A percentile compares a stretch with the other conserved stretches of the same genome.
phyloP scores from a whole-genome alignment of 192 early-diverging fungal genomes.

The Thamnidium elegans region DNA sequence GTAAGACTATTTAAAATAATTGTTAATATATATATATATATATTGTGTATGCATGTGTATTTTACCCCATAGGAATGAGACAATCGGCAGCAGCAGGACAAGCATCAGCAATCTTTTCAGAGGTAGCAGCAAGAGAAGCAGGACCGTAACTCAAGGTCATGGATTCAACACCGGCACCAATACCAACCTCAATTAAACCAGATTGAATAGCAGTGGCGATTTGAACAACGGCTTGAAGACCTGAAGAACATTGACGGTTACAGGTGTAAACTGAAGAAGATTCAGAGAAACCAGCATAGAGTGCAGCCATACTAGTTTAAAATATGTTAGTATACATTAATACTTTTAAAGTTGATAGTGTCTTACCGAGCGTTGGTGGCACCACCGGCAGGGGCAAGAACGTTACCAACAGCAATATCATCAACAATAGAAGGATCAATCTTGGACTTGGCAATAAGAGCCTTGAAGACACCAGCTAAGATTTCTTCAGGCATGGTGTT shows the following conservation, averaged over 20 bases:
- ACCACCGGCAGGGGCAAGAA: constrained; percentile 84
- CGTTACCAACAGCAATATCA: constrained; percentile 95
- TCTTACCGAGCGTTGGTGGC: constrained; percentile 67
- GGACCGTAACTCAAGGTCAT: constrained; percentile 89
- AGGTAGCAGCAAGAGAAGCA: constrained; percentile 68
- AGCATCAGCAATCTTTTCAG: constrained; percentile 68
- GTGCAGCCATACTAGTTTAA: constrained; percentile 69
- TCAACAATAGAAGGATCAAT: constrained; percentile 85
- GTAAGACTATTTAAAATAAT: constrained; percentile 59
- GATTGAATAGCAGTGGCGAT: constrained; percentile 87
- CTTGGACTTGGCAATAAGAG: constrained; percentile 68
- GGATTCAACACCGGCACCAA: constrained; percentile 92
- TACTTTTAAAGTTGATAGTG: too few relatives aligned
- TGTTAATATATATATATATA: neutral
- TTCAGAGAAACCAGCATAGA: constrained; percentile 89
- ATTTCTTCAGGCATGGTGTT: constrained; percentile 79
- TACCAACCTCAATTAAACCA: constrained; percentile 88
- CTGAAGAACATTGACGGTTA: constrained; percentile 94
- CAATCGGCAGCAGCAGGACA: constrained; percentile 77
- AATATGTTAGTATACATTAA: too few relatives aligned
- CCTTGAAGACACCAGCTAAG: constrained; percentile 74
- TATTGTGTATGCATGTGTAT: too few relatives aligned
- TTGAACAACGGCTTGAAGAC: constrained; percentile 84
- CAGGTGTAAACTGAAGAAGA: constrained; percentile 76
- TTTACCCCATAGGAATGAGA: constrained; percentile 78